Percentiles rank a stretch among this genome's conserved stretches.
phyloP scores from a whole-genome alignment of 2,329 filamentous ascomycete genomes.

The Periconia macrospinosa region DNA sequence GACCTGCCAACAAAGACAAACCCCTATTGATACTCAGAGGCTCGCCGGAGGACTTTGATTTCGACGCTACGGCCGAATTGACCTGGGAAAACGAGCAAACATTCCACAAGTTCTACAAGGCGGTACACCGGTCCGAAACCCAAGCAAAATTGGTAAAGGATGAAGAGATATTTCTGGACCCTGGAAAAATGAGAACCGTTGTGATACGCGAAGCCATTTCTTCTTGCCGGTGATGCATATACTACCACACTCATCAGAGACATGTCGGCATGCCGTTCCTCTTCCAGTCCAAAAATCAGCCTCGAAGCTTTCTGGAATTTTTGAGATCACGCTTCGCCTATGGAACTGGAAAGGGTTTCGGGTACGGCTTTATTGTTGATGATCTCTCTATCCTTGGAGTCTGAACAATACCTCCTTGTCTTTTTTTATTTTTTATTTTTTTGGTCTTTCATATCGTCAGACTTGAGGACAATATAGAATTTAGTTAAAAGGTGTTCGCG shows the following conservation, averaged over 20 bases:
- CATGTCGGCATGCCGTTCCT: not conserved
- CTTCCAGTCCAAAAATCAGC: not conserved
- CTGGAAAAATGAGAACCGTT: slow-evolving; percentile 20
- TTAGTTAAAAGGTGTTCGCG: too few relatives aligned
- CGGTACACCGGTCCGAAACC: slow-evolving; percentile 23
- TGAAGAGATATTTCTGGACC: slow-evolving; percentile 27
- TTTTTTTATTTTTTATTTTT: too few relatives aligned
- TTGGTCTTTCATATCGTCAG: too few relatives aligned
- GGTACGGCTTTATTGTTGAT: too few relatives aligned
- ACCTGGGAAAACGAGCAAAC: slow-evolving; percentile 23
- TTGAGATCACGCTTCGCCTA: not conserved
- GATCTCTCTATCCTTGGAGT: too few relatives aligned
- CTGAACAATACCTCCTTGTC: too few relatives aligned
- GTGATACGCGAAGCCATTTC: slow-evolving; percentile 30
- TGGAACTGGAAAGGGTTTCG: too few relatives aligned
- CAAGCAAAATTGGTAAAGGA: slow-evolving; percentile 23
- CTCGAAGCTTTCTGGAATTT: not conserved
- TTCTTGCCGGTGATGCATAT: not conserved
- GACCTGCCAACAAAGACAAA: slow-evolving; percentile 23
- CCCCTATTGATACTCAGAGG: slow-evolving; percentile 26
- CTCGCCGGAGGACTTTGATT: slow-evolving; percentile 24
- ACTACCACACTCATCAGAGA: slow-evolving; percentile 7
- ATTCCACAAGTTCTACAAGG: slow-evolving; percentile 30
- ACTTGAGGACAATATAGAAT: too few relatives aligned
- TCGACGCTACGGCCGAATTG: slow-evolving; percentile 29